Conservation (phyloP, 2,329 filamentous ascomycete species). For the Graphilbum ipis-grandicollis region DNA sequence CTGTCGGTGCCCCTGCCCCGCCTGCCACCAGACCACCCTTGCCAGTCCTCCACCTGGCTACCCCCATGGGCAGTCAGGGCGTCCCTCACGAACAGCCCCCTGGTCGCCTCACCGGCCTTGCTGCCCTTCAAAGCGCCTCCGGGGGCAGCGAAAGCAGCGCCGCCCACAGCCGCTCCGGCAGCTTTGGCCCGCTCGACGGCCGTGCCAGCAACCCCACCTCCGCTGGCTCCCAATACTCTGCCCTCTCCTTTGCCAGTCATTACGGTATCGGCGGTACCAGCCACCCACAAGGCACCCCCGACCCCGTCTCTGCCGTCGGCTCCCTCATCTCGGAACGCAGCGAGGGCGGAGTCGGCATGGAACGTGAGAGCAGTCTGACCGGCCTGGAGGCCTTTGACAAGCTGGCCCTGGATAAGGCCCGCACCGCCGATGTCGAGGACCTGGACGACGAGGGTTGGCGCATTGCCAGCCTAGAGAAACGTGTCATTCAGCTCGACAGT, state of each 20-base stretch:
- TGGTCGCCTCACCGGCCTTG: constrained; percentile 32
- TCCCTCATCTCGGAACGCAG: constrained; percentile 70
- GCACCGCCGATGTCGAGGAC: constrained; percentile 80
- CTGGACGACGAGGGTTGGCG: constrained; percentile 91
- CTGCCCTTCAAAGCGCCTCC: constrained; percentile 48
- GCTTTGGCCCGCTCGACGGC: constrained; percentile 62
- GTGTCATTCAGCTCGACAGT: constrained; percentile 76
- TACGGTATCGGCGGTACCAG: constrained; percentile 51
- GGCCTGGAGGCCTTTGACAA: constrained; percentile 65
- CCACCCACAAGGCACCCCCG: constrained; percentile 51
- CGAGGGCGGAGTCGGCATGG: constrained; percentile 60
- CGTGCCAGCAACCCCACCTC: constrained; percentile 67
- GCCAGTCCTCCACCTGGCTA: constrained; percentile 71
- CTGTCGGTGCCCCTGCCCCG: constrained; percentile 36
- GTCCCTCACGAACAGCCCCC: constrained; percentile 50
- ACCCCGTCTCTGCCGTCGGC: constrained; percentile 76
- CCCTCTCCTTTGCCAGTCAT: constrained; percentile 61
- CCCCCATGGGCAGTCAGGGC: constrained; percentile 67
- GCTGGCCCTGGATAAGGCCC: constrained; percentile 63
- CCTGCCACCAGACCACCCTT: constrained; percentile 38
- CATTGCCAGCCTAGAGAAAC: constrained; percentile 74
- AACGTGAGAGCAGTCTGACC: constrained; percentile 66
- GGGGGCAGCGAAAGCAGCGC: constrained; percentile 66
- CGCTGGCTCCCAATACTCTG: constrained; percentile 74
- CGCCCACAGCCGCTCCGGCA: constrained; percentile 66